Percentiles rank a stretch among this genome's conserved stretches.
These are phyloP conservation scores for Aspergillus chevalieri DNA, from an alignment of 2,329 filamentous ascomycete genomes.

Conservation along the genomic window DNA sequence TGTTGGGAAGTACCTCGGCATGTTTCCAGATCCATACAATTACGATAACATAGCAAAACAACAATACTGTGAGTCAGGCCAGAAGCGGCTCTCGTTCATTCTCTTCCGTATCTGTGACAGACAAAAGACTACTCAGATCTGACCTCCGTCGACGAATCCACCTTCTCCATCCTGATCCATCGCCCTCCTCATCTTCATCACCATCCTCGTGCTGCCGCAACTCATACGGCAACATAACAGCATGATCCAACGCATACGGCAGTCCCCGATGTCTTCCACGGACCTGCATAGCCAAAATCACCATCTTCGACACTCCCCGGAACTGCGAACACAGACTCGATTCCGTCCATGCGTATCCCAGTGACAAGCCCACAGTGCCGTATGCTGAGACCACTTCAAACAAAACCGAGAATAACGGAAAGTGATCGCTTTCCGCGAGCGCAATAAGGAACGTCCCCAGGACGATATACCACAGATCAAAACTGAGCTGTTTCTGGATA, in stretches of 20 bases:
- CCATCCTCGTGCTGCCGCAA: not conserved
- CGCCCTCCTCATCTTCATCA: not conserved
- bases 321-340: slow-evolving; percentile 77
- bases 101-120: not conserved
- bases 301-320: slow-evolving; percentile 56
- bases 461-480: slow-evolving; percentile 95
- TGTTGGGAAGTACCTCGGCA: not conserved
- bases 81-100: not conserved
- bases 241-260: slow-evolving; percentile 60
- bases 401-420: slow-evolving; percentile 60
- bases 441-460: slow-evolving; percentile 83
- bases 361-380: slow-evolving; percentile 79
- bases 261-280: slow-evolving; percentile 57
- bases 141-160: slow-evolving; percentile 10
- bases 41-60: too few species aligned
- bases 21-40: not conserved
- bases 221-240: slow-evolving; percentile 59
- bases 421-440: slow-evolving; percentile 70
- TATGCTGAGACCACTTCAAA: slow-evolving; percentile 86
- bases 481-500: slow-evolving; percentile 83
- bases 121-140: slow-evolving; percentile 7
- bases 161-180: slow-evolving; percentile 7
- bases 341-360: slow-evolving; percentile 69
- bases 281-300: slow-evolving; percentile 59
- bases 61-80: not conserved